Base-by-base conservation (phyloP, 2,329 filamentous ascomycete genomes). In the Plectosphaerella sp. region DNA sequence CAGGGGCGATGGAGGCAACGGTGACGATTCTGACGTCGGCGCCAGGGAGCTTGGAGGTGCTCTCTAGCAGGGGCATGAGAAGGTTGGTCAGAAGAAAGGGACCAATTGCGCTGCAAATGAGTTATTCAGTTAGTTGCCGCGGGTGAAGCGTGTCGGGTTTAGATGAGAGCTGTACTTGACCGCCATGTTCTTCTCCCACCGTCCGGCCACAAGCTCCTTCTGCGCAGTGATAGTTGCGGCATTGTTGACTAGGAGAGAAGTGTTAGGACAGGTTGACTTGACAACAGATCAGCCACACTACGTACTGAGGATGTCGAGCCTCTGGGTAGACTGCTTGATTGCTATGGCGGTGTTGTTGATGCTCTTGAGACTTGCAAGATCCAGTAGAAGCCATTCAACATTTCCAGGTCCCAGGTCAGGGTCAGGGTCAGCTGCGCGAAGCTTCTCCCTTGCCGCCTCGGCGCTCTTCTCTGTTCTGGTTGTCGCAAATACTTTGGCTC, bases 31-130 rank as follows among this genome's bases (percentile, higher is more conserved):
- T 54, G 18, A 64, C 61, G 22, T 64, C 62, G 11, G 61, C 49
- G 6, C 22, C 45, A 4, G 49, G 36, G 5, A 50, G 25, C 15
- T 14, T 3, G 1, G 55, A 49, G 1, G 63, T 57, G 3, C 48
- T 56, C n/a, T 61, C 58, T 1, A 67, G 55, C 1, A 62, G 52
- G 1, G 65, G 62, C 3, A 68, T 49, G 3, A 65, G 33, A 18
- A 56, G 52, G 15, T 64, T 61, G 1, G 55, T 61, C 33, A 65
- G 48, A 1, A 59, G 25, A 24, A 61, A 64, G 9, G 57, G 59
- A 1, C 62, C 63, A 5, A 64, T 28, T 22, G 59, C 52, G 35
- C 63, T 65, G 16, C n/a, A 43, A 7, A 6, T 20, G 37, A 43
- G n/a, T 16, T 24, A 22, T 22, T 22, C 22, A 3, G 51, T 57